Base-by-base conservation (phyloP, 768 basidiomycete species). In the Boletellus ananiceps region DNA sequence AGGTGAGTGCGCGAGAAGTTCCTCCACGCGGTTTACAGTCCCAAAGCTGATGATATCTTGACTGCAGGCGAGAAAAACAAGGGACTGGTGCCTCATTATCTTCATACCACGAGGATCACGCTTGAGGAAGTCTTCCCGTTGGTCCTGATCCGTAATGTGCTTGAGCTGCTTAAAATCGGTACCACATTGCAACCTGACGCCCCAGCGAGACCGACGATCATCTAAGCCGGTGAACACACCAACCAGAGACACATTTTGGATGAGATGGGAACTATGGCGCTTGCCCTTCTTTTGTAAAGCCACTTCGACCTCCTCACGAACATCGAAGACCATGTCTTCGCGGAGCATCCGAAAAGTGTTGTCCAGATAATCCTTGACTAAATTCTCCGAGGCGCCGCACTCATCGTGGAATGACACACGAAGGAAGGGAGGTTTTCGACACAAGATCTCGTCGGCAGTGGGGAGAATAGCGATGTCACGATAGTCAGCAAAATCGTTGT, bases 311-410 rank as follows among this genome's bases (percentile, higher is more conserved):
- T 79, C 80, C 34, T 84, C 78, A 8, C 73, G 71, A 40, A 83
- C 70, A 41, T 81, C 79, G 47, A 74, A 71, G 4, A 84, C 43
- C 78, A 83, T 80, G 47, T 82, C 84, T 52, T 86, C 84, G 1
- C 85, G 64, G 11, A 83, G 64, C 27, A 86, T 69, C 1, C 85
- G 76, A 56, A 83, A 86, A 42, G 80, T 81, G 37, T 82, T 82
- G 54, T 85, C 84, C 15, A 85, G 64, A 49, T 83, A 73, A 13
- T 72, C 68, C 1, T 72, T 64, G 14, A 71, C 51, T 1, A 77
- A 70, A 0, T 48, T 59, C 1, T 64, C 60, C 15, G 66, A 66
- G 0, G 67, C 0, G 8, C 4, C 4, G 4, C 40, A 41, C 5
- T 50, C 59, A 3, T 59, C 54, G 7, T 40, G 36, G 5, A 67